phyloP scores from a whole-genome alignment of 805 yeast genomes.

The Wickerhamiella spandovensis region DNA sequence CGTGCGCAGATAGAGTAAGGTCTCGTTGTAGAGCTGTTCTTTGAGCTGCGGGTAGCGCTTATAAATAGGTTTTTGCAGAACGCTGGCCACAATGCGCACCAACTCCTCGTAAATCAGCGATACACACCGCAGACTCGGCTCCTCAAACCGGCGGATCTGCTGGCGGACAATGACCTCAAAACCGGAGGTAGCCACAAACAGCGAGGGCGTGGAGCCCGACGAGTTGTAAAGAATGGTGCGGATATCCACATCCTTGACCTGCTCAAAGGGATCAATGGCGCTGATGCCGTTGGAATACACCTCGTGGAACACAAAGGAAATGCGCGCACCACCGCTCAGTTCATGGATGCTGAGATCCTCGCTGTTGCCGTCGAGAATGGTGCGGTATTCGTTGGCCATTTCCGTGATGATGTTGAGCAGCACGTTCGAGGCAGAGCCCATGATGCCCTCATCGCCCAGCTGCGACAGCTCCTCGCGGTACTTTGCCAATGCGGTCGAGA shows the following conservation, averaged over 20 bases:
- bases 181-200: conserved; percentile 94
- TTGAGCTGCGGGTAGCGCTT: conserved; percentile 83
- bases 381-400: conserved; percentile 80
- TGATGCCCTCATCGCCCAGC: conserved; percentile 69
- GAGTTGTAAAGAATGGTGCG: conserved; percentile 95
- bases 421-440: conserved; percentile 63
- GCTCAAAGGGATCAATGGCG: conserved; percentile 91
- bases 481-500: conserved; percentile 71
- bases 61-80: conserved; percentile 67
- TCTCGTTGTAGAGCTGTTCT: conserved; percentile 69
- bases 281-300: conserved; percentile 83
- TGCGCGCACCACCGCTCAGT: conserved; percentile 95
- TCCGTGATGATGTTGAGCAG: conserved; percentile 86
- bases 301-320: conserved; percentile 93
- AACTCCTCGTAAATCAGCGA: conserved; percentile 86
- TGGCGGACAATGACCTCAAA: conserved; percentile 92
- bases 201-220: conserved; percentile 89
- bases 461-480: conserved; percentile 64
- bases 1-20: conserved; percentile 66
- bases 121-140: conserved; percentile 80
- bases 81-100: conserved; percentile 77
- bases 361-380: conserved; percentile 84
- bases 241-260: conserved; percentile 87
- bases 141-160: conserved; percentile 87
- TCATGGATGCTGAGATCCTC: conserved; percentile 80